Conservation (phyloP, 2,329 filamentous ascomycete genomes). For the Aciculosporium take region DNA sequence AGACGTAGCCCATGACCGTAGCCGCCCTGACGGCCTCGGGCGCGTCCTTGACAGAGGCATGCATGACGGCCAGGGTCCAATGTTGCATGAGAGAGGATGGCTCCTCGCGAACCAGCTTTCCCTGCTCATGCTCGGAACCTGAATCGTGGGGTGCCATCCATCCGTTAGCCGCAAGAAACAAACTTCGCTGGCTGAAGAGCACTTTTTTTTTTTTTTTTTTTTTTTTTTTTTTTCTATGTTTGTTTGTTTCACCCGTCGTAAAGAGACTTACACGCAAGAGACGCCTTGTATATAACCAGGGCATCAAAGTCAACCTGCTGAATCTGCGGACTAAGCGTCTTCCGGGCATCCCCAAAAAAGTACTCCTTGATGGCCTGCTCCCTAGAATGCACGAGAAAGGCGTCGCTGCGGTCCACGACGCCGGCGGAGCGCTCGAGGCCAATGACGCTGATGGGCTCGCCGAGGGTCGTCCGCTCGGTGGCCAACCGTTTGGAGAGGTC, state of each 20-base stretch:
- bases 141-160: no score
- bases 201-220: no score
- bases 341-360: constrained; percentile 73
- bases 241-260: no score
- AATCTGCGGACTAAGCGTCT: constrained; percentile 73
- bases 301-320: constrained; percentile 69
- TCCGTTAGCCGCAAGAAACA: neutral
- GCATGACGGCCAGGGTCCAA: constrained; percentile 72
- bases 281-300: constrained; percentile 57
- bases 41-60: constrained; percentile 54
- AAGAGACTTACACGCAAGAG: constrained; percentile 40
- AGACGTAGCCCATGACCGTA: constrained; percentile 82
- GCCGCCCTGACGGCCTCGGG: constrained; percentile 64
- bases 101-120: constrained; percentile 47
- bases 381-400: constrained; percentile 57
- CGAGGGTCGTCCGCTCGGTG: constrained; percentile 36
- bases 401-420: constrained; percentile 59
- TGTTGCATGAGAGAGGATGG: constrained; percentile 60
- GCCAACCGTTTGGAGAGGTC: constrained; percentile 60
- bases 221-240: no score
- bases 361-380: constrained; percentile 78
- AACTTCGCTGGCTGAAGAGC: no score
- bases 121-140: constrained; percentile 18
- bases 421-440: constrained; percentile 76
- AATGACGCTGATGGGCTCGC: constrained; percentile 61